Evolutionary conservation across 169 alveolate species (phyloP), one percentile per base, ranked within the genome.

Genomic region (Cryptosporidium bovis): DNA sequence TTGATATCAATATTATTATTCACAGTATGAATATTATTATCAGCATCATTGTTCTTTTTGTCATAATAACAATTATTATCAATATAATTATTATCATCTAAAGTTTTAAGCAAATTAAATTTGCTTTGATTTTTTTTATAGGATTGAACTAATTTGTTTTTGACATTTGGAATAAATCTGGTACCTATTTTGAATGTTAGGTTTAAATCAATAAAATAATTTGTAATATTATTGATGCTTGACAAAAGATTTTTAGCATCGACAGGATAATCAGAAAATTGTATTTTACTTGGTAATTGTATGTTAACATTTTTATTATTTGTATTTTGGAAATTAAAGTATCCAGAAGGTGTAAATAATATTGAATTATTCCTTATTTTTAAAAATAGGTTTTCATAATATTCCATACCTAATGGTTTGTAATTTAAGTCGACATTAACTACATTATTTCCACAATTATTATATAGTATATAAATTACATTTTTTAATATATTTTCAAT

Each of bases 281-380:
- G 10, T 18, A 77, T 34, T 27, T 56, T 60, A 24, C 31, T 40
- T 3, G 87, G 87, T 34, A 77, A 27, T 44, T 77, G 87, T 18
- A 77, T 58, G 1, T 40, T 77, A 36, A 77, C 58, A 13, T 68
- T 68, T 77, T 34, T 64, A 16, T 18, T 44, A 2, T 36, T 48
- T 3, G 40, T 33, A 16, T 46, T 77, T 62, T 77, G 65, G 18
- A 77, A 77, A 15, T 60, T 77, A 62, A 77, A 77, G 29, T 77
- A 62, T 31, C 87, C 87, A n/a, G 87, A 77, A 8, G 87, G 87
- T 27, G 87, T 77, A 20, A 77, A 77, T 46, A 77, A 55, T 5
- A 77, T 56, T 2, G 77, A 34, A 31, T 44, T 60, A 40, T 40
- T 40, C 10, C 64, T 20, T 55, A 20, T 18, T 44, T 20, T 44